phyloP scores from a whole-genome alignment of 495 filamentous ascomycete genomes.

The Aspergillus incahuasiensis region DNA sequence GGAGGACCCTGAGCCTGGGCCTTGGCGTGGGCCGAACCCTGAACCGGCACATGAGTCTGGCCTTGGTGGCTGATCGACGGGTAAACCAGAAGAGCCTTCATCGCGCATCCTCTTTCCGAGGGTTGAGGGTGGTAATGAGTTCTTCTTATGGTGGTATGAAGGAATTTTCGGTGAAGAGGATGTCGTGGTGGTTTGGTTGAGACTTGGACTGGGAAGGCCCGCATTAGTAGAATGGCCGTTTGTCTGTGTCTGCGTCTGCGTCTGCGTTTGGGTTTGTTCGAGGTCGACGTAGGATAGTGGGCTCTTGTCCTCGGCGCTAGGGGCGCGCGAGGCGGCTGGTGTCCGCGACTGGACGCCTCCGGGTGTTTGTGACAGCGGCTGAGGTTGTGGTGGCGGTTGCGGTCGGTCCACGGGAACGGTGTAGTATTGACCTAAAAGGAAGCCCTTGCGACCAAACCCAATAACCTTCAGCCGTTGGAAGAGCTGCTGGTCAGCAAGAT shows the following conservation, averaged over 20 bases:
- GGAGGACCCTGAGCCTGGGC: not conserved
- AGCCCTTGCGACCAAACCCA: conserved; percentile 39
- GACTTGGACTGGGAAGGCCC: not conserved
- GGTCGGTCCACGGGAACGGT: conserved; percentile 18
- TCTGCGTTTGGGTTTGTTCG: not conserved
- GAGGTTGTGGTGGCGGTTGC: not conserved
- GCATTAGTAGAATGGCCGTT: not conserved
- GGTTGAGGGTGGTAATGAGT: conserved; percentile 4
- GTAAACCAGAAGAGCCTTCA: not conserved
- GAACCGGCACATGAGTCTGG: not conserved
- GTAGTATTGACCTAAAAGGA: conserved; percentile 35
- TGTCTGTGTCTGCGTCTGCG: too few relatives aligned
- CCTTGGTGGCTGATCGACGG: not conserved
- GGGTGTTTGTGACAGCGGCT: not conserved
- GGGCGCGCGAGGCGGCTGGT: conserved; percentile 8
- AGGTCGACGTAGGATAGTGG: not conserved
- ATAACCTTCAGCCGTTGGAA: conserved; percentile 34
- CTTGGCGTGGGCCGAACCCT: too few relatives aligned
- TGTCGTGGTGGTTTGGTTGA: not conserved
- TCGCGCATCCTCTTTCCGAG: conserved; percentile 22
- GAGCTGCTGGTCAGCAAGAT: conserved; percentile 32
- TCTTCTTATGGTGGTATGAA: not conserved
- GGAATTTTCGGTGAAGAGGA: not conserved
- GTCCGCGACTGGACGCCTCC: conserved; percentile 15
- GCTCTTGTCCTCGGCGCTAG: conserved; percentile 13